Conservation (phyloP, 805 yeast genomes). For the Wickerhamomyces ciferrii region DNA sequence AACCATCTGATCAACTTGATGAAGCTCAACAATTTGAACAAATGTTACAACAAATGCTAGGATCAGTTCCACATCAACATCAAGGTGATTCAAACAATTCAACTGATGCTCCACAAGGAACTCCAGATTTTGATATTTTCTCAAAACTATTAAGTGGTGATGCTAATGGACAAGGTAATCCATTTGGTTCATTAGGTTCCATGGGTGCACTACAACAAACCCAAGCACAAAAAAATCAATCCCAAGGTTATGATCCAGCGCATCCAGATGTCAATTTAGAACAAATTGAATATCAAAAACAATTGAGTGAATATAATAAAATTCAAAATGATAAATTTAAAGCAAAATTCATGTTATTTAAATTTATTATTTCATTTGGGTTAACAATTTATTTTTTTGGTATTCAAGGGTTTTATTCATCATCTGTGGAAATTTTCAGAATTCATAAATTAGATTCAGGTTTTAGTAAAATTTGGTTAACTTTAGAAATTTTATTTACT, state of each 20-base stretch:
- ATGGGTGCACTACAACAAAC: neutral
- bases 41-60: constrained; percentile 13
- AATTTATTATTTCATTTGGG: constrained; percentile 2
- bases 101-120: constrained; percentile 5
- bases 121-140: neutral
- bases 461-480: constrained; percentile 12
- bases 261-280: neutral
- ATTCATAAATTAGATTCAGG: constrained; percentile 2
- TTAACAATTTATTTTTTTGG: constrained; percentile 5
- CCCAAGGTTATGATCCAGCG: neutral
- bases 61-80: constrained; percentile 11
- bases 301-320: constrained; percentile 10
- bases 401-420: constrained; percentile 6
- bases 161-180: constrained; percentile 1
- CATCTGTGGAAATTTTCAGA: constrained; percentile 7
- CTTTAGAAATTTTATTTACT: constrained; percentile 16
- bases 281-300: constrained; percentile 5
- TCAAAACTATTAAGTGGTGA: too few species aligned
- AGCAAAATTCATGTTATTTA: constrained; percentile 15
- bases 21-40: constrained; percentile 17
- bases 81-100: neutral
- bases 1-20: too few species aligned
- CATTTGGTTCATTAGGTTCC: neutral
- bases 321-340: constrained; percentile 16
- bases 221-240: neutral